A percentile compares a stretch with the other conserved stretches of the same genome.
Evolutionary conservation across 805 yeast species (phyloP).

Genomic region (Saccharomyces kudriavzevii): DNA sequence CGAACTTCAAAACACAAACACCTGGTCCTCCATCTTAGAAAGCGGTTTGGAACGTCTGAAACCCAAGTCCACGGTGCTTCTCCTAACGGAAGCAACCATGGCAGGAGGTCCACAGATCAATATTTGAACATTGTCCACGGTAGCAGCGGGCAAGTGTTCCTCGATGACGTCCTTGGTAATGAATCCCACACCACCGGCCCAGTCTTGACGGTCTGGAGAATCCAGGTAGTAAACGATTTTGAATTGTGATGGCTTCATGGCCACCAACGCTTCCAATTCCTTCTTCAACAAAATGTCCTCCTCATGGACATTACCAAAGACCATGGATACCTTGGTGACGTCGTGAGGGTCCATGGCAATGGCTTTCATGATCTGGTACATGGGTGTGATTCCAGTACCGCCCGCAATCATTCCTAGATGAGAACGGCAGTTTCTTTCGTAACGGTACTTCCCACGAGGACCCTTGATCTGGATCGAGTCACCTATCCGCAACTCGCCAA

Average conservation of each 20-base stretch:
- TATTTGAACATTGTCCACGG: conserved; percentile 44
- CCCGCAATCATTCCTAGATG: conserved; percentile 89
- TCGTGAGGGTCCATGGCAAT: conserved; percentile 71
- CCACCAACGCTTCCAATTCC: conserved; percentile 64
- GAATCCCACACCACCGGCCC: conserved; percentile 76
- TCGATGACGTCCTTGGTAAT: conserved; percentile 64
- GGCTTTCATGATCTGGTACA: conserved; percentile 85
- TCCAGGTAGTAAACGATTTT: conserved; percentile 68
- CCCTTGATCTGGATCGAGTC: conserved; percentile 74
- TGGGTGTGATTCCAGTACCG: conserved; percentile 94
- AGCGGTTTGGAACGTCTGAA: conserved; percentile 80
- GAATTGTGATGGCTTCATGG: conserved; percentile 50
- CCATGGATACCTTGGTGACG: conserved; percentile 60
- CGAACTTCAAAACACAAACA: conserved; percentile 60
- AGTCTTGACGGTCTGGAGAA: conserved; percentile 42
- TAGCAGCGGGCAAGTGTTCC: conserved; percentile 50
- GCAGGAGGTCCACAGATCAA: conserved; percentile 93
- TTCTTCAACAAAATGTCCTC: conserved; percentile 73
- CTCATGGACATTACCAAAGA: conserved; percentile 75
- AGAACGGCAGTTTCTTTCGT: conserved; percentile 68
- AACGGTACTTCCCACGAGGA: conserved; percentile 83
- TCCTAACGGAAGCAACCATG: conserved; percentile 79
- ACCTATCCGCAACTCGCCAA: conserved; percentile 68
- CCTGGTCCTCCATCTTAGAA: conserved; percentile 82
- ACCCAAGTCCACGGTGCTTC: conserved; percentile 66